These are phyloP conservation scores for Zalerion maritima DNA, from an alignment of 495 filamentous ascomycete genomes.

Conservation along the genomic window DNA sequence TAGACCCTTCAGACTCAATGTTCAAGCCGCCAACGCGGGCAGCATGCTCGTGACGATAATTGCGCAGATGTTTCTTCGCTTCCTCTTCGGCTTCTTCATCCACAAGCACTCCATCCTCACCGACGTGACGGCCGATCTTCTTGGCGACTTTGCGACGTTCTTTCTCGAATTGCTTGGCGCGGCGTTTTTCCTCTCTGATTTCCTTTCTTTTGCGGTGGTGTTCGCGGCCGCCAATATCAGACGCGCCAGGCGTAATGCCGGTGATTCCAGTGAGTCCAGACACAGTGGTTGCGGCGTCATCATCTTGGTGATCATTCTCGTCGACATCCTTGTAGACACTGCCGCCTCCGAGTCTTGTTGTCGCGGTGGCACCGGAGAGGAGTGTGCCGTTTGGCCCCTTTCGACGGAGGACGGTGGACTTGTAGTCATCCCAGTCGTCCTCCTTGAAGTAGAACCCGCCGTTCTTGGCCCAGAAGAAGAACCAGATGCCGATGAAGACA, in stretches of 20 bases:
- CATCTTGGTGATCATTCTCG: too few species aligned
- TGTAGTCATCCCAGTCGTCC: slow-evolving; percentile 96
- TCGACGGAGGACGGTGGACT: slow-evolving; percentile 83
- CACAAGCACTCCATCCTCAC: slow-evolving; percentile 26
- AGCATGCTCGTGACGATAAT: slow-evolving; percentile 71
- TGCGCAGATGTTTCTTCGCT: slow-evolving; percentile 41
- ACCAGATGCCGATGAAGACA: slow-evolving; percentile 72
- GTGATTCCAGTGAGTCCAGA: slow-evolving; percentile 25
- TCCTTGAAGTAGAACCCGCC: slow-evolving; percentile 79
- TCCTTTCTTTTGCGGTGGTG: slow-evolving; percentile 33
- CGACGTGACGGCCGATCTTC: slow-evolving; percentile 25
- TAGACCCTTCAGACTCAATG: slow-evolving; percentile 54
- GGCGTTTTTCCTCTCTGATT: slow-evolving; percentile 31
- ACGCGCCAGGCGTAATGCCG: slow-evolving; percentile 32
- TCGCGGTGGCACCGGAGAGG: slow-evolving; percentile 62
- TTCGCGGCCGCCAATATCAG: slow-evolving; percentile 31
- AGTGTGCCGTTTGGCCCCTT: slow-evolving; percentile 80
- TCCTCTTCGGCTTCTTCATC: slow-evolving; percentile 55
- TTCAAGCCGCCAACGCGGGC: slow-evolving; percentile 80
- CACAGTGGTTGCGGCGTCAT: slow-evolving; percentile 33
- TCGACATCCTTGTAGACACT: slow-evolving; percentile 54
- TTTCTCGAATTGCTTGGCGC: slow-evolving; percentile 28
- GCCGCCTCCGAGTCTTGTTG: slow-evolving; percentile 66
- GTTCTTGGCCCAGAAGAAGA: slow-evolving; percentile 97
- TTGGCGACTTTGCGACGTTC: slow-evolving; percentile 25